phyloP scores from a whole-genome alignment of 129 eudicot species.

The Silybum marianum region DNA sequence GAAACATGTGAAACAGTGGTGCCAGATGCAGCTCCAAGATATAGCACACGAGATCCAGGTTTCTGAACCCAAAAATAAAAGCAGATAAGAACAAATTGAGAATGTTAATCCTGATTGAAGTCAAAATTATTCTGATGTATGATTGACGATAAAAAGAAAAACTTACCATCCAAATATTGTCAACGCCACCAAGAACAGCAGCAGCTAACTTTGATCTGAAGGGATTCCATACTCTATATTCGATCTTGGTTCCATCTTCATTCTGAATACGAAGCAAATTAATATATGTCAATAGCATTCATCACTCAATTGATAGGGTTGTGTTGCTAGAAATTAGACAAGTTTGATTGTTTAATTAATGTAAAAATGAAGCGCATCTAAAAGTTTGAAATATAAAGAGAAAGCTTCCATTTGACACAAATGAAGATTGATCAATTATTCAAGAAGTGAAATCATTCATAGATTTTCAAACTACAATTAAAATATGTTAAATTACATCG shows the following conservation, averaged over 20 bases:
- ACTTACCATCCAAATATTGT: conserved; percentile 88
- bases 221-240: conserved; percentile 96
- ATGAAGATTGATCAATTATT: not conserved
- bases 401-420: not conserved
- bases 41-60: conserved; percentile 89
- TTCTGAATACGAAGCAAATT: conserved; percentile 35
- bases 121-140: not conserved
- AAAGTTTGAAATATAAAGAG: not conserved
- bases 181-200: conserved; percentile 64
- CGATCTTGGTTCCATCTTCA: conserved; percentile 90
- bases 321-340: not conserved
- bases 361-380: not conserved
- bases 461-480: not conserved
- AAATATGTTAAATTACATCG: not conserved
- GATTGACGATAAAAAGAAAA: not conserved
- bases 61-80: conserved; percentile 38
- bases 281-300: not conserved
- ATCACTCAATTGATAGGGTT: not conserved
- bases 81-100: not conserved
- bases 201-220: conserved; percentile 87
- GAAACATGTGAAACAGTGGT: conserved; percentile 94
- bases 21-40: conserved; percentile 98
- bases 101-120: too few species aligned
- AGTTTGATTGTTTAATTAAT: not conserved
- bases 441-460: not conserved